Evolutionary conservation across 768 basidiomycete genomes (phyloP).

Genomic region (Mycena amicta): DNA sequence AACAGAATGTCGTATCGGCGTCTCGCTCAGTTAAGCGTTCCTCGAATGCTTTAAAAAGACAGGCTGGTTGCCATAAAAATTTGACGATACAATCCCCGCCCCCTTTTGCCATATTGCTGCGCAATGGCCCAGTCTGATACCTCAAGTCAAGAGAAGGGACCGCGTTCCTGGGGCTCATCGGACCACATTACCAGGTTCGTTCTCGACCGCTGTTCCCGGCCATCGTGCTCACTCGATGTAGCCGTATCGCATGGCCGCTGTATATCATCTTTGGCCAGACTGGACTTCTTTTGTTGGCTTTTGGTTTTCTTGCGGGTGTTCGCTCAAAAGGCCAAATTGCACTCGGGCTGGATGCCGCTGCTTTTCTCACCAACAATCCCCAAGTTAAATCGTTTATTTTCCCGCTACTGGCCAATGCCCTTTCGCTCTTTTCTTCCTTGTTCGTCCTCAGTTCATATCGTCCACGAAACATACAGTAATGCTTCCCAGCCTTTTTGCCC

Average conservation of each 20-base stretch:
- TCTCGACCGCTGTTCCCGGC: background rate
- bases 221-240: background rate
- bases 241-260: conserved; percentile 1
- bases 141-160: background rate
- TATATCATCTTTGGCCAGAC: background rate
- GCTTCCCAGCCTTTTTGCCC: conserved; percentile 8
- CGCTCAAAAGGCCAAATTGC: background rate
- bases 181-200: background rate
- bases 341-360: background rate
- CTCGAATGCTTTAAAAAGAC: background rate
- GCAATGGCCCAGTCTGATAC: background rate
- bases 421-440: background rate
- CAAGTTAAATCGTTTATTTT: background rate
- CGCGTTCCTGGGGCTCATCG: background rate
- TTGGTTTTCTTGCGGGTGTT: background rate
- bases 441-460: no score
- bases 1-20: no score
- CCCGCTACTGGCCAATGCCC: background rate
- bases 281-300: background rate
- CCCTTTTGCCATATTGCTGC: background rate
- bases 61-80: no score
- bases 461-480: no score
- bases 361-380: background rate
- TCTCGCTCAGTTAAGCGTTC: no score
- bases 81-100: no score